Conservation (phyloP, 106 monocot species). For the Dendrobium chrysotoxum region DNA sequence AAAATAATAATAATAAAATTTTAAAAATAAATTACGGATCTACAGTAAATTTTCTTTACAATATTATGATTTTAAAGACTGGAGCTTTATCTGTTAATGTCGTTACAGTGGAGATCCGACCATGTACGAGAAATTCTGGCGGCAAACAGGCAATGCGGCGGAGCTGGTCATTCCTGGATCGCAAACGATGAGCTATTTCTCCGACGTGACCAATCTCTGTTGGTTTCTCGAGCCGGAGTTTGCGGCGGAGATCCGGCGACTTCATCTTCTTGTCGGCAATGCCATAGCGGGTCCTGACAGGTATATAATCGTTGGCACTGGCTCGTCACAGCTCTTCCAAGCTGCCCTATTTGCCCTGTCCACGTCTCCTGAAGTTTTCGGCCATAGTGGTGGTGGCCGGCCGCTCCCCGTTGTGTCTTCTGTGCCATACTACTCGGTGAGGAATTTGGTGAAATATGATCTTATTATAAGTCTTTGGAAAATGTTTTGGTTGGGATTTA, state of each 20-base stretch:
- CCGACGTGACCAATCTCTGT: constrained; percentile 45
- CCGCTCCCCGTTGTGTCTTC: constrained; percentile 64
- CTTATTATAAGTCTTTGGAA: background rate
- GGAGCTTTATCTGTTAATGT: too few species aligned
- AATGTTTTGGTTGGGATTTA: background rate
- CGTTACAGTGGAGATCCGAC: constrained; percentile 51
- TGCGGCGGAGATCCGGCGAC: constrained; percentile 37
- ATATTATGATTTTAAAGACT: background rate
- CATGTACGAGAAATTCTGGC: constrained; percentile 61
- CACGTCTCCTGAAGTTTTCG: constrained; percentile 9
- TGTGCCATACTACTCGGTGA: constrained; percentile 74
- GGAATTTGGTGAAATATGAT: background rate
- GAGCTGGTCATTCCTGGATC: constrained; percentile 40
- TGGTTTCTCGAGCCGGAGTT: constrained; percentile 88
- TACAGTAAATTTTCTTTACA: background rate
- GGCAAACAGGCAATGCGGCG: constrained; percentile 15
- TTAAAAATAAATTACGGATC: too few species aligned
- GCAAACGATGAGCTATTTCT: constrained; percentile 90
- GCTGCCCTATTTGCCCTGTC: constrained; percentile 70
- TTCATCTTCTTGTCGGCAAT: constrained; percentile 74
- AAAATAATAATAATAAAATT: background rate
- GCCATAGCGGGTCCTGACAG: constrained; percentile 26
- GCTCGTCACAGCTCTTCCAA: constrained; percentile 82
- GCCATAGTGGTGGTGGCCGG: background rate
- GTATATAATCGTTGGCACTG: constrained; percentile 68